Percentiles rank a stretch among this genome's conserved stretches.
These are phyloP conservation scores for Eragrostis tef DNA, from an alignment of 202 grass and related monocot genomes.

Conservation along the genomic window DNA sequence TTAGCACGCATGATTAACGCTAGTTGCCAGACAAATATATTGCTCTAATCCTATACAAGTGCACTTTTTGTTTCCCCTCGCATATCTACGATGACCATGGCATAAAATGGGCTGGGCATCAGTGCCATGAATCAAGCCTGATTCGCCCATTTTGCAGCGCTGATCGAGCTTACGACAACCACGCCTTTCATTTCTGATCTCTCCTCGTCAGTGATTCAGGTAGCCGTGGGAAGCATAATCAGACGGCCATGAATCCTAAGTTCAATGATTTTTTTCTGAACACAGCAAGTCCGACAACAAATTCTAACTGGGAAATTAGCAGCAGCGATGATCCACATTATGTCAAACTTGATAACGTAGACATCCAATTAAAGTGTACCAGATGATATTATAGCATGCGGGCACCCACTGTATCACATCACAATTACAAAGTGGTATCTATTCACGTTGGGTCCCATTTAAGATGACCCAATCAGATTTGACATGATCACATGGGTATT, in stretches of 20 bases:
- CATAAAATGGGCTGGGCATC: neutral
- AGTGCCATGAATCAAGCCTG: conserved; percentile 13
- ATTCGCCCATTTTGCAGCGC: neutral
- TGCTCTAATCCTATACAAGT: neutral
- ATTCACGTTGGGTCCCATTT: conserved; percentile 1
- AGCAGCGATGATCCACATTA: conserved; percentile 1
- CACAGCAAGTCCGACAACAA: conserved; percentile 7
- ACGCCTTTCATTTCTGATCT: conserved; percentile 3
- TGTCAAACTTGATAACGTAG: neutral
- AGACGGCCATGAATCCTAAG: neutral
- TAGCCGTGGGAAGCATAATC: neutral
- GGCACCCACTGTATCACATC: conserved; percentile 19
- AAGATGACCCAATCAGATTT: conserved; percentile 32
- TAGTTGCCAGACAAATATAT: conserved; percentile 10
- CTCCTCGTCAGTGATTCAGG: neutral
- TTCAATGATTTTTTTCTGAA: neutral
- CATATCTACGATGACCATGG: neutral
- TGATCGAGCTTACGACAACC: conserved; percentile 37
- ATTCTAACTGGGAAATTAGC: neutral
- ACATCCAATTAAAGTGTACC: neutral
- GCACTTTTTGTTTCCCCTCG: neutral
- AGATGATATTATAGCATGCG: too few relatives aligned
- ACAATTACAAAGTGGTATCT: conserved; percentile 21
- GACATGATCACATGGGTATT: conserved; percentile 5
- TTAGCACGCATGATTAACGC: conserved; percentile 21